phyloP scores from a whole-genome alignment of 1,284 basidiomycete genomes.

The Volvariella surrecta region DNA sequence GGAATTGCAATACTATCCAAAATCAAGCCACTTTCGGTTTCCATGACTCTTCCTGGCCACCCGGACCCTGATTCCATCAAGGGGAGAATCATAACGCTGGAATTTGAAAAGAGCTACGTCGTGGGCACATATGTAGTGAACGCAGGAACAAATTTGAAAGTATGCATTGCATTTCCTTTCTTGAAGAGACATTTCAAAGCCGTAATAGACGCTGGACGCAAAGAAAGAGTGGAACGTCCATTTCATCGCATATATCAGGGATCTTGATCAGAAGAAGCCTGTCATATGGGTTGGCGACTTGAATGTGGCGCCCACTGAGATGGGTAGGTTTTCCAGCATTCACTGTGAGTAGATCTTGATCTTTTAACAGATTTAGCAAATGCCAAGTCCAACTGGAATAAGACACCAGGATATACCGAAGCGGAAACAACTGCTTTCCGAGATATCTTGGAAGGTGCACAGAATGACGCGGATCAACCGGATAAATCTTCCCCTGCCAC shows the following conservation, averaged over 20 bases:
- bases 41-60: constrained; percentile 63
- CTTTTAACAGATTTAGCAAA: constrained; percentile 49
- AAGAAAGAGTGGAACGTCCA: constrained; percentile 75
- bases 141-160: constrained; percentile 75
- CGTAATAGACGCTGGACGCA: constrained; percentile 51
- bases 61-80: constrained; percentile 55
- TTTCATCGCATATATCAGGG: constrained; percentile 65
- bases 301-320: constrained; percentile 76
- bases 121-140: constrained; percentile 87
- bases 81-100: constrained; percentile 74
- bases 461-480: constrained; percentile 14
- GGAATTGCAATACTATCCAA: constrained; percentile 82
- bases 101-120: constrained; percentile 66
- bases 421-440: constrained; percentile 67
- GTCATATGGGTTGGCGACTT: constrained; percentile 89
- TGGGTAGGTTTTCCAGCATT: constrained; percentile 33
- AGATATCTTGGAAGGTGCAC: constrained; percentile 37
- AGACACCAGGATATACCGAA: constrained; percentile 73
- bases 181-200: not conserved
- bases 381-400: constrained; percentile 69
- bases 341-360: not conserved
- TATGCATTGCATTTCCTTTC: constrained; percentile 16
- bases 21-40: constrained; percentile 59
- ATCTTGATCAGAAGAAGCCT: constrained; percentile 70
- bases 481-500: constrained; percentile 18